Base-by-base conservation (phyloP, 306 rosid species). In the Carpinus viminea region DNA sequence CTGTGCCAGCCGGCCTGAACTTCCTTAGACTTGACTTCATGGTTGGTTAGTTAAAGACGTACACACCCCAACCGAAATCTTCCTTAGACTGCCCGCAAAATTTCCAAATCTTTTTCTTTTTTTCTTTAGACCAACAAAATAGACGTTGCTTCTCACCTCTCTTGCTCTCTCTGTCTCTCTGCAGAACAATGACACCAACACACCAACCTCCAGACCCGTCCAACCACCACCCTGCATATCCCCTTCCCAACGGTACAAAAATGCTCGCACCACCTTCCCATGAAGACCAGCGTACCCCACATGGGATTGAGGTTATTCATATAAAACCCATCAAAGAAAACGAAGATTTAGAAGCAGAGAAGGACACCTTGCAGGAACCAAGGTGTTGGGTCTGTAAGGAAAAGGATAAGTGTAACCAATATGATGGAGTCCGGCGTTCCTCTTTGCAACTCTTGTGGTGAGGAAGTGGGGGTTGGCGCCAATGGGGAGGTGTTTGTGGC, bases 361-460 rank as follows among this genome's bases (percentile, higher is more conserved):
- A 72, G 69, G 43, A 70, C 12, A 18, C 15, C 26, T 11, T 8
- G 21, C 50, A 36, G 16, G 26, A 57, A 43, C 15, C 31, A 34
- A 28, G 43, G 7, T 73, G 72, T 83, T 68, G 12, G 84, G 79
- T 82, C 85, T 79, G 68, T 53, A 28, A 68, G 62, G 78, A 55
- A 73, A 83, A 68, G 68, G 54, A 52, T 38, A 47, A 82, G 78
- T 69, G 10, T 71, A 52, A 26, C 26, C 41, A 86, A 81, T 62
- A 95, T 95, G 98, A 93, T 95, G 98, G 92, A 90, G 51, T 85
- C 99, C 57, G 92, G 84, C 76, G 83, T 83, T 85, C 97, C 89
- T 53, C 45, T 84, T 16, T 95, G 99, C 92, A 85, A 85, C 79
- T 86, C 90, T 38, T 95, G 99, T 51, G 98, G 99, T 76, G 98